A percentile compares a stretch with the other conserved stretches of the same genome.
phyloP scores from a whole-genome alignment of 805 yeast genomes.

The Vanderwaltozyma polyspora region DNA sequence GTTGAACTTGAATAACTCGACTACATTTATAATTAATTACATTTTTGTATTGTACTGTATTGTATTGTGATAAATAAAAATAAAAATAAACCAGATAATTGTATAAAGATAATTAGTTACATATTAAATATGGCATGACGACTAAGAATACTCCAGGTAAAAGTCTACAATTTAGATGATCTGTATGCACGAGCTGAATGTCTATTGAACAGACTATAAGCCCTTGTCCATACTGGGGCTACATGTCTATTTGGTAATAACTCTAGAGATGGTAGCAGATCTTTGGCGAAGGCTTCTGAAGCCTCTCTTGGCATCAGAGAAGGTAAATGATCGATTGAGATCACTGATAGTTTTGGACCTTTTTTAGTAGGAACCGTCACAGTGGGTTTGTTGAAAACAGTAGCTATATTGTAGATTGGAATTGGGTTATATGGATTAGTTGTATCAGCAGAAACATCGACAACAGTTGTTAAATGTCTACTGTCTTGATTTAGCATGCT shows the following conservation, averaged over 20 bases:
- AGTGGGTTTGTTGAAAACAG: constrained; percentile 85
- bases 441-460: constrained; percentile 97
- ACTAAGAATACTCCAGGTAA: no score
- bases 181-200: constrained; percentile 66
- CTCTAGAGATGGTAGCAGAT: constrained; percentile 79
- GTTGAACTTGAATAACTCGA: constrained; percentile 42
- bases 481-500: constrained; percentile 51
- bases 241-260: constrained; percentile 71
- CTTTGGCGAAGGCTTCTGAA: constrained; percentile 80
- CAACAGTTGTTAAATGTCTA: constrained; percentile 83
- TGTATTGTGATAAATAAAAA: no score
- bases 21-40: constrained; percentile 26
- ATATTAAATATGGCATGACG: not conserved
- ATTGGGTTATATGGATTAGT: constrained; percentile 97
- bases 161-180: constrained; percentile 33
- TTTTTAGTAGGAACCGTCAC: constrained; percentile 65
- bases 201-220: constrained; percentile 70
- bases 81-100: no score
- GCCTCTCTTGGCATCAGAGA: constrained; percentile 94
- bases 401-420: constrained; percentile 84
- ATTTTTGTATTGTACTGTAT: constrained; percentile 19
- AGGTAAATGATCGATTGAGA: constrained; percentile 94
- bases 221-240: constrained; percentile 88
- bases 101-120: no score
- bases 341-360: constrained; percentile 83